Evolutionary conservation across 2,329 filamentous ascomycete genomes (phyloP).

Genomic region (Epichloe festucae): DNA sequence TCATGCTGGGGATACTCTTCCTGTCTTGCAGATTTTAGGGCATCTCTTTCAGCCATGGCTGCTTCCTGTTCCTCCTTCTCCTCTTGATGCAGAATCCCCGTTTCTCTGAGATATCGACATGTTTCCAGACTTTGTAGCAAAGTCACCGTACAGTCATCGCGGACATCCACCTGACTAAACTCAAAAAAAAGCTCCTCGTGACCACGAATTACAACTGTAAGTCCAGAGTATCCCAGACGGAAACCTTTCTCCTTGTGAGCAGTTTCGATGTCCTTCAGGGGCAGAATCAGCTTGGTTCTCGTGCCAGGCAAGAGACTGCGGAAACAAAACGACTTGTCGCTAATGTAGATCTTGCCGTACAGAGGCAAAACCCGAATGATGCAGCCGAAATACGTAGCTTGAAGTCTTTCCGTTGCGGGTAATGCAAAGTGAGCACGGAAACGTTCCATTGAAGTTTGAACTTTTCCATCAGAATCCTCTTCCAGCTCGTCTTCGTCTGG

Average conservation of each 20-base stretch:
- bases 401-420: conserved; percentile 68
- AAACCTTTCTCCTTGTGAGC: conserved; percentile 93
- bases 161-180: conserved; percentile 61
- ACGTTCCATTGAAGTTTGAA: conserved; percentile 57
- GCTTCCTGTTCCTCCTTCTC: conserved; percentile 58
- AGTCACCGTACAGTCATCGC: conserved; percentile 82
- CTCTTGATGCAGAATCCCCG: conserved; percentile 51
- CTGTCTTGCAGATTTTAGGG: conserved; percentile 60
- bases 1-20: conserved; percentile 39
- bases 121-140: conserved; percentile 66
- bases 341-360: conserved; percentile 94
- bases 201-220: conserved; percentile 85
- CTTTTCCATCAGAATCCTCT: conserved; percentile 49
- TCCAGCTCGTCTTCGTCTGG: conserved; percentile 43
- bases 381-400: conserved; percentile 85
- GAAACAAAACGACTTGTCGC: conserved; percentile 80
- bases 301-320: conserved; percentile 81
- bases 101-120: conserved; percentile 56
- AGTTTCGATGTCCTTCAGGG: conserved; percentile 82
- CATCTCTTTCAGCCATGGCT: conserved; percentile 69
- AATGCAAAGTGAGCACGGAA: conserved; percentile 86
- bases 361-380: conserved; percentile 81
- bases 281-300: conserved; percentile 82
- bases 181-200: conserved; percentile 97
- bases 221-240: conserved; percentile 75